Evolutionary conservation across 306 rosid species (phyloP), one percentile per base, ranked within the genome.

Genomic region (Gastrolobium villosum): DNA sequence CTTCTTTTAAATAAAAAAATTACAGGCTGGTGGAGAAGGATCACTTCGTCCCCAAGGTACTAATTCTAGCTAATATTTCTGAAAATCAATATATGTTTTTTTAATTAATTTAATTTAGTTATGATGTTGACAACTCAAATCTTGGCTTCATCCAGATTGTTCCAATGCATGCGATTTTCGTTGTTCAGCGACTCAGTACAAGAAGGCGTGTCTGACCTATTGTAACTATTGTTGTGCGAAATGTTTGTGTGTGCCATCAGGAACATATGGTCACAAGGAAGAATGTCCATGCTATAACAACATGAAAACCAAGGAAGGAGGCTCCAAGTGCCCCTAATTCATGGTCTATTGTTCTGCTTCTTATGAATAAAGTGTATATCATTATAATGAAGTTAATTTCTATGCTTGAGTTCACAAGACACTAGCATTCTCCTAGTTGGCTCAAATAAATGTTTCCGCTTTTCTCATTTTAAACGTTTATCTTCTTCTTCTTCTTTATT

Each of bases 21-120:
- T n/a, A 41, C 10, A 79, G 83, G 78, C 32, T 11, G 83, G 83
- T 6, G 67, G 79, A 0, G 77, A 72, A 7, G 77, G 67, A 72
- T 72, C 77, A 30, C 55, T 72, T 41, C 35, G 2, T 35, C 32
- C 32, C 0, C 5, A 72, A 50, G 40, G 78, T 79, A 79, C 2
- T 49, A 0, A 36, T 26, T 36, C 4, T 1, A 36, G 1, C 9
- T 57, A n/a, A 10, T 60, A 5, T 36, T 36, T 62, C 4, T 62
- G 46, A 62, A 11, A 32, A 13, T 32, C 2, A 5, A 31, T 55
- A 7, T 28, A n/a, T n/a, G n/a, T 55, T 1, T 55, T 57, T 6
- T 14, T 0, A 50, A 55, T 26, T 26, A 28, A 5, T 54, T 50
- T 26, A 55, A 2, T 20, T 20, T 52, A 2, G 4, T 54, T 10